These are phyloP conservation scores for Ceratocystis albifundus DNA, from an alignment of 2,329 filamentous ascomycete species.

Conservation along the genomic window DNA sequence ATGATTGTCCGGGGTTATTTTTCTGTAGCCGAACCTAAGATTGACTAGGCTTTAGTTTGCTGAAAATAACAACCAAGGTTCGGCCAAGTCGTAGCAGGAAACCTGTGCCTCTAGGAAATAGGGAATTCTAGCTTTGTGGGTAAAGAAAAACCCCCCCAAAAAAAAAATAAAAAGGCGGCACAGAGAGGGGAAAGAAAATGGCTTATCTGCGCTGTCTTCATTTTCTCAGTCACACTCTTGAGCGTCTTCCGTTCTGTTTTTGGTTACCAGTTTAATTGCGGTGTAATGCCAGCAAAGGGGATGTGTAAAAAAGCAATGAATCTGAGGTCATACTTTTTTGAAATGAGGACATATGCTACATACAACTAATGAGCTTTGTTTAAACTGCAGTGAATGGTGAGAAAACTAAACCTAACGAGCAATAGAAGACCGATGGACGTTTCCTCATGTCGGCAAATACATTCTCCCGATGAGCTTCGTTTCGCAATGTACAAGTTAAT, in stretches of 20 bases:
- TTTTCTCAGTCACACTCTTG: neutral
- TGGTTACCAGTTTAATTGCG: neutral
- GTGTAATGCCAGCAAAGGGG: neutral
- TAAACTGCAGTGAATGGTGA: neutral
- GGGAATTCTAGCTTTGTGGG: neutral
- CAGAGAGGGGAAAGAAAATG: neutral
- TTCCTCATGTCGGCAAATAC: neutral
- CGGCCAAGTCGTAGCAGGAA: neutral
- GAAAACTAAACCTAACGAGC: neutral
- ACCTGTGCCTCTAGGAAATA: slow-evolving; percentile 4
- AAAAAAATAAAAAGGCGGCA: neutral
- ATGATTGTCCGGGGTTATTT: no score
- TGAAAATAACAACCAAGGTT: slow-evolving; percentile 6
- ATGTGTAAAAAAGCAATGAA: neutral
- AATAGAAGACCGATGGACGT: neutral
- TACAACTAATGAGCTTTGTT: neutral
- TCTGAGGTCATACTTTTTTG: no score
- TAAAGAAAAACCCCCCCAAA: no score
- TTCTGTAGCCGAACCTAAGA: no score
- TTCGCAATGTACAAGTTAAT: neutral
- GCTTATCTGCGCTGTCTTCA: neutral
- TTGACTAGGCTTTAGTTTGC: neutral
- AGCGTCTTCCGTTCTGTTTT: neutral
- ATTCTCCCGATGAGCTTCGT: neutral
- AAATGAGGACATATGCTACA: neutral